A percentile compares a stretch with the other conserved stretches of the same genome.
Conservation (phyloP, 495 filamentous ascomycete genomes). For the Tuber aestivum region DNA sequence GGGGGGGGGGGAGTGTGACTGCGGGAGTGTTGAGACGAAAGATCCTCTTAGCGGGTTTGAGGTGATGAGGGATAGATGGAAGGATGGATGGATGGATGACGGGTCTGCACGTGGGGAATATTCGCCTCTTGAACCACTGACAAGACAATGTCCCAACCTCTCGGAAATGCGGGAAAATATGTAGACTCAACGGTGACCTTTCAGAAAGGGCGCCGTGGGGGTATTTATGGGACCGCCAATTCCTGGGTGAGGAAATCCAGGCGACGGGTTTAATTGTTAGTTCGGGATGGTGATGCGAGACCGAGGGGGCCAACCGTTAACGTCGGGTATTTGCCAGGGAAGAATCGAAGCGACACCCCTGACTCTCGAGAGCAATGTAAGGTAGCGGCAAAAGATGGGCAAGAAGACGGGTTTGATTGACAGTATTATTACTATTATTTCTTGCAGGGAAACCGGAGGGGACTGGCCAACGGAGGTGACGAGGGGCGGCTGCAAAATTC, state of each 20-base stretch:
- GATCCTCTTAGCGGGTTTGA: constrained; percentile 21
- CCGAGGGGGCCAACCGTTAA: constrained; percentile 42
- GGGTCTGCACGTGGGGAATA: constrained; percentile 31
- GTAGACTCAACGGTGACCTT: constrained; percentile 38
- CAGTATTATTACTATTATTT: constrained; percentile 26
- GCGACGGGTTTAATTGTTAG: constrained; percentile 40
- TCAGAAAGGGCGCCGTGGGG: constrained; percentile 40
- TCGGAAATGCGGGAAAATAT: constrained; percentile 34
- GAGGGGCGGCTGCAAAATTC: constrained; percentile 33
- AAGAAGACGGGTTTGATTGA: constrained; percentile 40
- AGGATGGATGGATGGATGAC: background rate
- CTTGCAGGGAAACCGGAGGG: constrained; percentile 25
- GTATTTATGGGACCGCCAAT: constrained; percentile 42
- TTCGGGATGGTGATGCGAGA: constrained; percentile 42
- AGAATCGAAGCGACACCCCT: constrained; percentile 41
- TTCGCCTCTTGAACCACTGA: constrained; percentile 29
- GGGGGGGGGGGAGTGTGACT: constrained; percentile 13
- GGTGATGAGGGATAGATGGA: constrained; percentile 20
- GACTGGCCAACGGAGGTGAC: constrained; percentile 20
- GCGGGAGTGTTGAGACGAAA: constrained; percentile 34
- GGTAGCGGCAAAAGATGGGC: constrained; percentile 37
- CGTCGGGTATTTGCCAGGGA: constrained; percentile 41
- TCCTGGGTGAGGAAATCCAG: constrained; percentile 40
- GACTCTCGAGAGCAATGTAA: constrained; percentile 32
- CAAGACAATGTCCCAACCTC: constrained; percentile 31